Evolutionary conservation across 2,329 filamentous ascomycete species (phyloP).

Genomic region (Metarhizium robertsii): DNA sequence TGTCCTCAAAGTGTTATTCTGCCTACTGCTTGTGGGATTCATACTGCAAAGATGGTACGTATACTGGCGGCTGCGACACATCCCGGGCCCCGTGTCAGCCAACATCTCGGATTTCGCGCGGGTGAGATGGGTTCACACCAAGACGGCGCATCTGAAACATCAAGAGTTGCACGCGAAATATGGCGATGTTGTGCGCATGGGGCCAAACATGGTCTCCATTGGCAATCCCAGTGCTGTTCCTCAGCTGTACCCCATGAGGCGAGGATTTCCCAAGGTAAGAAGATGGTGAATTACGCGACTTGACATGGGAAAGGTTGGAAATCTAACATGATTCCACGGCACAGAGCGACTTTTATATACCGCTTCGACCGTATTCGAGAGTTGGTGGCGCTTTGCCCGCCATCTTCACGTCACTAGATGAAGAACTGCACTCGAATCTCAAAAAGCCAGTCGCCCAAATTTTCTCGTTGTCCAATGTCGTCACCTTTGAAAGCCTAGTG

Average conservation of each 20-base stretch:
- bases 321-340: no score
- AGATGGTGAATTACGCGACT: background rate
- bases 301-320: background rate
- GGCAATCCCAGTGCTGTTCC: conserved; percentile 7
- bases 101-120: conserved; percentile 1
- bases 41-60: background rate
- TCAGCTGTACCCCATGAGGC: conserved; percentile 6
- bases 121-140: conserved; percentile 4
- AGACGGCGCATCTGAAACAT: conserved; percentile 2
- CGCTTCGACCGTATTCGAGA: background rate
- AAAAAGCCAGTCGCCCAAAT: conserved; percentile 1
- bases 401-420: conserved; percentile 1
- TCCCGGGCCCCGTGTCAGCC: conserved; percentile 2
- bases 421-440: background rate
- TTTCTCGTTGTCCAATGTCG: background rate
- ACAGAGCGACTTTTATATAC: conserved; percentile 7
- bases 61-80: conserved; percentile 4
- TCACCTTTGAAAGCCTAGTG: background rate
- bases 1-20: background rate
- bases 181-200: conserved; percentile 10
- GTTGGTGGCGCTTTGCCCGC: background rate
- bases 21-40: background rate
- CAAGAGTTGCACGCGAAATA: conserved; percentile 5
- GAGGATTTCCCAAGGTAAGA: conserved; percentile 8
- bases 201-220: conserved; percentile 11